Conservation (phyloP, 352 stramenopile genomes). For the Phytophthora quininea region DNA sequence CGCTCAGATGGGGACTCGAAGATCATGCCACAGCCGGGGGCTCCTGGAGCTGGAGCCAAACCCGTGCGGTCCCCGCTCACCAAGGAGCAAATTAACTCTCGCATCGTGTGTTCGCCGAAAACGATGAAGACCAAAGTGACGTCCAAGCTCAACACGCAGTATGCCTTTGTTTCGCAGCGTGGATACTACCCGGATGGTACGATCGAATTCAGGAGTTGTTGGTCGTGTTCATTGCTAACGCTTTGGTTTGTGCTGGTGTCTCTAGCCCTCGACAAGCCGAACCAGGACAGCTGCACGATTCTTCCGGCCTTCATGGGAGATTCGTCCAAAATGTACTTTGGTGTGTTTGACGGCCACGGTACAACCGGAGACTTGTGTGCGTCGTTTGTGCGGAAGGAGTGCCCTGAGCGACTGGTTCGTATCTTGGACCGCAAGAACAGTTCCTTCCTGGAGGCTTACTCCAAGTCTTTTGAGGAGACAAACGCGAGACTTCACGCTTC, state of each 20-base stretch:
- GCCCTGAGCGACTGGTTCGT: conserved; percentile 71
- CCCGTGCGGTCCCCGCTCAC: conserved; percentile 68
- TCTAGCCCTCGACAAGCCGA: conserved; percentile 93
- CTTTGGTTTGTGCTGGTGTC: not conserved
- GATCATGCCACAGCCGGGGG: conserved; percentile 35
- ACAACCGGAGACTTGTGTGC: conserved; percentile 85
- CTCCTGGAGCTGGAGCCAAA: conserved; percentile 31
- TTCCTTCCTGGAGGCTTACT: conserved; percentile 84
- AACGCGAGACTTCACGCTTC: conserved; percentile 86
- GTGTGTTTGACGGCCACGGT: conserved; percentile 88
- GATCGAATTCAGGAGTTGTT: conserved; percentile 3
- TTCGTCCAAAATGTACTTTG: conserved; percentile 83
- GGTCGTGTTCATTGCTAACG: not conserved
- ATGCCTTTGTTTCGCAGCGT: conserved; percentile 93
- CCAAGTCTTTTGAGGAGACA: conserved; percentile 85
- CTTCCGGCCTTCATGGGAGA: conserved; percentile 83
- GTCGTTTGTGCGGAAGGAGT: conserved; percentile 87
- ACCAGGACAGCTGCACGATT: conserved; percentile 95
- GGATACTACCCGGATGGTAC: conserved; percentile 94
- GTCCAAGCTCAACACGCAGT: conserved; percentile 75
- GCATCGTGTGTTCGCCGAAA: conserved; percentile 84
- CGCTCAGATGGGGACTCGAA: conserved; percentile 52
- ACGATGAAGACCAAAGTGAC: conserved; percentile 67
- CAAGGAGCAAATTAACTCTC: conserved; percentile 85
- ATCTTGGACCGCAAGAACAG: conserved; percentile 84